phyloP scores from a whole-genome alignment of 2,329 filamentous ascomycete genomes.

The Keithomyces neogunnii region DNA sequence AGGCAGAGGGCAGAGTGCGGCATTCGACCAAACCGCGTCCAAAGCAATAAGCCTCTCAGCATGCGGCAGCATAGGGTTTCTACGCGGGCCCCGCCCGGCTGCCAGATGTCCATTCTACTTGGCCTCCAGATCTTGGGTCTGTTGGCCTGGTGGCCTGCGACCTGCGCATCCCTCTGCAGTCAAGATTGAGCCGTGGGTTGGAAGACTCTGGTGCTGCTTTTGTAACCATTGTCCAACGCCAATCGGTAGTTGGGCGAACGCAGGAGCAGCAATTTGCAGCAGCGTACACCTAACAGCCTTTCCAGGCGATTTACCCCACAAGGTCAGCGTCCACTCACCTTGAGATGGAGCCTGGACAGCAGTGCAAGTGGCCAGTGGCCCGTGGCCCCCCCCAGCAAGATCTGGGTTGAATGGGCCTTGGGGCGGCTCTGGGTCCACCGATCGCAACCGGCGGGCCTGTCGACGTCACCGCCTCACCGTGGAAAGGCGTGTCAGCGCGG shows the following conservation, averaged over 20 bases:
- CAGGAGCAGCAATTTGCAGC: background rate
- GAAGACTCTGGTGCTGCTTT: background rate
- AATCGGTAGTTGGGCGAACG: background rate
- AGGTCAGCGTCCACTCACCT: background rate
- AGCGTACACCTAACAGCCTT: background rate
- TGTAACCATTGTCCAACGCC: background rate
- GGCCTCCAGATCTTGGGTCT: no score
- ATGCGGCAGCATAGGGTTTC: no score
- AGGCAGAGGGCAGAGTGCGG: no score
- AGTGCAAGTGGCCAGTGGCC: no score
- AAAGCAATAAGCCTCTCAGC: no score
- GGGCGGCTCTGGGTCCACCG: constrained; percentile 2
- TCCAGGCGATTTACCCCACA: background rate
- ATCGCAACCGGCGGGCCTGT: constrained; percentile 5
- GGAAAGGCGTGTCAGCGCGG: background rate
- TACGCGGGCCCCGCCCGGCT: no score
- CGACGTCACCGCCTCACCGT: constrained; percentile 2
- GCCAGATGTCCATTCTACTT: no score
- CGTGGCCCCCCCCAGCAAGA: background rate
- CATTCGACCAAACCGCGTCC: no score
- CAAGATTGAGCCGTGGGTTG: background rate
- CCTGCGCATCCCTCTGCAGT: no score
- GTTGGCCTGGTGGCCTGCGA: no score
- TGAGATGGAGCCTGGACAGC: no score
- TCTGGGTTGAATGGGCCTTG: background rate